These are phyloP conservation scores for Fragaria iinumae DNA, from an alignment of 306 rosid genomes.

Conservation along the genomic window DNA sequence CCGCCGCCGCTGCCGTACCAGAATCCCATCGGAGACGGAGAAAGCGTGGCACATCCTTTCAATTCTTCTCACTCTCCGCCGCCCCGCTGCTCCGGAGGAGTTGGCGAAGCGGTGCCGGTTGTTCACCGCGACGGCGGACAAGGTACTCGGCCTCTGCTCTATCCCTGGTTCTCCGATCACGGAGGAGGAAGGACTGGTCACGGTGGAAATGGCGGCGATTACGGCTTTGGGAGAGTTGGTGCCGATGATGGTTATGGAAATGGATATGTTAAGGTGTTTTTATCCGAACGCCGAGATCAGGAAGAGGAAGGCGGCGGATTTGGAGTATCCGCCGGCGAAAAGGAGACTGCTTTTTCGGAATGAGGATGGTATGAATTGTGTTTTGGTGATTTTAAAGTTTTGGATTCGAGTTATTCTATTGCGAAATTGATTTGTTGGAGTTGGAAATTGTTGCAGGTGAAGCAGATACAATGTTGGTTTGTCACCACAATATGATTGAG, in stretches of 20 bases:
- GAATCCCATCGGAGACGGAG: constrained; percentile 15
- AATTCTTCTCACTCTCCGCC: constrained; percentile 21
- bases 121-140: constrained; percentile 20
- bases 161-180: constrained; percentile 32
- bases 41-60: constrained; percentile 29
- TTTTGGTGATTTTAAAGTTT: not conserved
- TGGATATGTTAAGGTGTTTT: not conserved
- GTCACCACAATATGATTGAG: not conserved
- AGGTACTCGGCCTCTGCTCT: constrained; percentile 23
- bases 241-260: constrained; percentile 9
- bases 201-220: constrained; percentile 12
- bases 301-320: constrained; percentile 20
- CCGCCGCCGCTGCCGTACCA: not conserved
- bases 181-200: constrained; percentile 20
- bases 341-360: constrained; percentile 15
- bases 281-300: constrained; percentile 16
- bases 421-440: not conserved
- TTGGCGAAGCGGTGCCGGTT: constrained; percentile 23
- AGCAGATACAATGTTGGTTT: constrained; percentile 1
- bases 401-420: no score
- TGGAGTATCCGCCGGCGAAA: constrained; percentile 15
- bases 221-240: constrained; percentile 15
- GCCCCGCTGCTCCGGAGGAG: constrained; percentile 21
- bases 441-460: constrained; percentile 14
- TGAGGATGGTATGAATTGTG: constrained; percentile 23